These are phyloP conservation scores for Senecio squalidus DNA, from an alignment of 140 eudicot species.

Conservation along the genomic window DNA sequence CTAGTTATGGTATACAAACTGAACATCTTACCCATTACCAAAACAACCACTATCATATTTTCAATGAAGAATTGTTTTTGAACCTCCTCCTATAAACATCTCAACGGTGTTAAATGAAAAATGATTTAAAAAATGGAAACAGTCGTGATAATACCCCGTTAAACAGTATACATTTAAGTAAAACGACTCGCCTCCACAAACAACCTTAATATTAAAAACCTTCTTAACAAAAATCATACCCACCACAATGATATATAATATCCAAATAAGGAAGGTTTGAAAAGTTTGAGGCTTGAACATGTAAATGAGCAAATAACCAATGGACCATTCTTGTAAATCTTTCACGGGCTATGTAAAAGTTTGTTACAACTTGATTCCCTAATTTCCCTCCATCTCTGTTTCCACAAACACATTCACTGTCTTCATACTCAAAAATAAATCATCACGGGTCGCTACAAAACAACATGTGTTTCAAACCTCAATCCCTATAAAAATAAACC, in stretches of 20 bases:
- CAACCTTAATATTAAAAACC: too few relatives aligned
- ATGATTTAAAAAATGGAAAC: too few relatives aligned
- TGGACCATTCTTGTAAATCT: slow-evolving; percentile 19
- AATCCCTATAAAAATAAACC: slow-evolving; percentile 20
- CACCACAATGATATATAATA: not conserved
- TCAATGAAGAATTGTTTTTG: too few relatives aligned
- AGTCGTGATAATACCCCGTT: too few relatives aligned
- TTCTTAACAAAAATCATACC: not conserved
- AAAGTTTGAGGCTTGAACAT: not conserved
- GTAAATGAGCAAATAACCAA: not conserved
- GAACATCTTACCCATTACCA: too few relatives aligned
- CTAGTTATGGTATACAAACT: too few relatives aligned
- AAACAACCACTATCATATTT: too few relatives aligned
- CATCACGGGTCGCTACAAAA: slow-evolving; percentile 59
- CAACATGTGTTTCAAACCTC: slow-evolving; percentile 31
- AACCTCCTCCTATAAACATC: too few relatives aligned
- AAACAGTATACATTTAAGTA: too few relatives aligned
- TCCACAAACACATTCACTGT: slow-evolving; percentile 21
- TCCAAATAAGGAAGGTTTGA: not conserved
- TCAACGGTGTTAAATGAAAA: too few relatives aligned
- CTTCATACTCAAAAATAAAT: slow-evolving; percentile 13
- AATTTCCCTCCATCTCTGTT: slow-evolving; percentile 22
- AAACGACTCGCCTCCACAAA: too few relatives aligned
- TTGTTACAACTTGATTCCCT: slow-evolving; percentile 18
- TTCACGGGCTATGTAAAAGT: slow-evolving; percentile 34